Evolutionary conservation across 2,329 filamentous ascomycete species (phyloP).

Genomic region (Aspergillus pseudoterreus): DNA sequence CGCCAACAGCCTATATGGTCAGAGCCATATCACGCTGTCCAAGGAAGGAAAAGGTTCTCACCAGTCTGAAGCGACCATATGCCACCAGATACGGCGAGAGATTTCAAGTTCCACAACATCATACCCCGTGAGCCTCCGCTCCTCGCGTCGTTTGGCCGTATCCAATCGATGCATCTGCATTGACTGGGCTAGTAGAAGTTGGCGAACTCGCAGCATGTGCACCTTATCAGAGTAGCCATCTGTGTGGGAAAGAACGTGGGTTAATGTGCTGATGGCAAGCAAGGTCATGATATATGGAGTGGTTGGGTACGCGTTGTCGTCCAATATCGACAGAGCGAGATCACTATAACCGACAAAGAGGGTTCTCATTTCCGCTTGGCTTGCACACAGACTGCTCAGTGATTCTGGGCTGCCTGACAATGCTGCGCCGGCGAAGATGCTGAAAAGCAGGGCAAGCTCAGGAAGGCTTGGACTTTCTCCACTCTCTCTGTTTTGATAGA

Average conservation of each 20-base stretch:
- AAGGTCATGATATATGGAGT: background rate
- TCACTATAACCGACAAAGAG: background rate
- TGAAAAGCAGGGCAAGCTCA: background rate
- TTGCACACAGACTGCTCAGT: background rate
- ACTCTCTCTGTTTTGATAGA: background rate
- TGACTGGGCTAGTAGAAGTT: background rate
- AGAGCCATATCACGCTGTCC: background rate
- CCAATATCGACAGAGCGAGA: background rate
- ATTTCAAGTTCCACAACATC: slow-evolving; percentile 20
- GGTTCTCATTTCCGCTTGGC: background rate
- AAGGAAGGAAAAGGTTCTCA: slow-evolving; percentile 2
- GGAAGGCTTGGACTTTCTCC: background rate
- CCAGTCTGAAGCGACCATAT: slow-evolving; percentile 23
- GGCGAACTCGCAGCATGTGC: slow-evolving; percentile 1
- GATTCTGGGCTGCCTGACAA: background rate
- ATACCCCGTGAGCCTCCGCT: slow-evolving; percentile 12
- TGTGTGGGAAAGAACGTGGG: background rate
- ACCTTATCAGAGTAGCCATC: background rate
- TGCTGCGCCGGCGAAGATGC: slow-evolving; percentile 1
- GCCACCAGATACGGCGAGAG: slow-evolving; percentile 22
- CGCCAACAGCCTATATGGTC: slow-evolving; percentile 14
- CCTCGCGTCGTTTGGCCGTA: background rate
- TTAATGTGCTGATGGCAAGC: background rate
- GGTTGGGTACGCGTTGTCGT: background rate
- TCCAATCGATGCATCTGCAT: slow-evolving; percentile 8